phyloP scores from a whole-genome alignment of 2,329 filamentous ascomycete species.

The Cytospora paraplurivora region DNA sequence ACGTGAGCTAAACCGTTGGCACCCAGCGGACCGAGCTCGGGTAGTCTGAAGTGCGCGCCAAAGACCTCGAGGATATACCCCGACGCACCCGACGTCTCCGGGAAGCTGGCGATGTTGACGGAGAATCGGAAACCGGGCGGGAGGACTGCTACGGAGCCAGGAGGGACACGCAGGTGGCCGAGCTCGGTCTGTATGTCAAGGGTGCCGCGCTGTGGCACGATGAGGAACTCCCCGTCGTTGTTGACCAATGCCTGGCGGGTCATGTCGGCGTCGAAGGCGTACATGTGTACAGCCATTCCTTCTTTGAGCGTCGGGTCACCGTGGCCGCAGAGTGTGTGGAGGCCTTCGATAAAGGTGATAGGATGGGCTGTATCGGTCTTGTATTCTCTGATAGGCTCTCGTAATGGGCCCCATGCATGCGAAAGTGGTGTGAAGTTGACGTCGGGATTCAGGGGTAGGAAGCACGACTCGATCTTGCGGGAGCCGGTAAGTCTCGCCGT shows the following conservation, averaged over 20 bases:
- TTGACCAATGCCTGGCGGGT: conserved; percentile 48
- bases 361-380: neutral
- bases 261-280: conserved; percentile 51
- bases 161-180: conserved; percentile 58
- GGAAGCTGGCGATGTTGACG: conserved; percentile 56
- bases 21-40: conserved; percentile 66
- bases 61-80: conserved; percentile 64
- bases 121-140: conserved; percentile 65
- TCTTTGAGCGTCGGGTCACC: conserved; percentile 54
- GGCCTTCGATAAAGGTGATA: conserved; percentile 45
- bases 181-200: conserved; percentile 69
- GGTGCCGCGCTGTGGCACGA: conserved; percentile 63
- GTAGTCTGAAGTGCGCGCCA: conserved; percentile 63
- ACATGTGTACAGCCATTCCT: conserved; percentile 52
- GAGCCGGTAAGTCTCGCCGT: conserved; percentile 23
- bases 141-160: conserved; percentile 66
- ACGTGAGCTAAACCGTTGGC: conserved; percentile 65
- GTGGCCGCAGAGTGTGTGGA: conserved; percentile 52
- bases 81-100: conserved; percentile 43
- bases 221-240: conserved; percentile 66
- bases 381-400: neutral
- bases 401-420: conserved; percentile 31
- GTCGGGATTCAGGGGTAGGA: conserved; percentile 31
- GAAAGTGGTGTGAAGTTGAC: conserved; percentile 31
- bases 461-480: conserved; percentile 30